Evolutionary conservation across 2,329 filamentous ascomycete species (phyloP).

Genomic region (Venturia oleaginea): DNA sequence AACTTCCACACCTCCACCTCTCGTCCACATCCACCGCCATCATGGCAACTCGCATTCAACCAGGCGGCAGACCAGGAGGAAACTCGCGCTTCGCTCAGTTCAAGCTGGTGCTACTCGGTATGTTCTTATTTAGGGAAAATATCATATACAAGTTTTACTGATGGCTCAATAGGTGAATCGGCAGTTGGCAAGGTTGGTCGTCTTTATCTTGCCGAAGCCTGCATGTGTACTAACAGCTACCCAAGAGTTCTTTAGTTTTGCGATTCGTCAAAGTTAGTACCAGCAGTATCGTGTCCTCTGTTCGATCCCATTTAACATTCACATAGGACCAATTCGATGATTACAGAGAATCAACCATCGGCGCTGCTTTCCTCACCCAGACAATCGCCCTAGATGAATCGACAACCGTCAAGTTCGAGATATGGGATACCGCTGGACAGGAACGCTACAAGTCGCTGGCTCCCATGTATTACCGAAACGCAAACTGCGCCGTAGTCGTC

Average conservation of each 20-base stretch:
- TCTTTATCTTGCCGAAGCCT: conserved; percentile 12
- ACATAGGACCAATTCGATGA: conserved; percentile 94
- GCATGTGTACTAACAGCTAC: conserved; percentile 20
- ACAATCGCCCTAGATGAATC: conserved; percentile 97
- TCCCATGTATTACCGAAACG: conserved; percentile 99
- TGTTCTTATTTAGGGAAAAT: conserved; percentile 24
- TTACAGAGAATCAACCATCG: conserved; percentile 96
- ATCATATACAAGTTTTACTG: background rate
- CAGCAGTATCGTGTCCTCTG: background rate
- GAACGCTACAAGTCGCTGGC: conserved; percentile 98
- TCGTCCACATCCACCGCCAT: conserved; percentile 17
- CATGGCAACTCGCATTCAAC: conserved; percentile 83
- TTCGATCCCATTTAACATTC: background rate
- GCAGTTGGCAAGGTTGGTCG: conserved; percentile 85
- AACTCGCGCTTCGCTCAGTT: conserved; percentile 87
- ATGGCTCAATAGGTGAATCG: conserved; percentile 66
- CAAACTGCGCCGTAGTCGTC: conserved; percentile 97
- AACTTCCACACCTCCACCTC: conserved; percentile 15
- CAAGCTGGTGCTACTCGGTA: conserved; percentile 95
- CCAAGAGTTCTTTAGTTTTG: conserved; percentile 88
- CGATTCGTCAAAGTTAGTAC: conserved; percentile 89
- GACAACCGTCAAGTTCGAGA: conserved; percentile 99
- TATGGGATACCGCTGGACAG: conserved; percentile 98
- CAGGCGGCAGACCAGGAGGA: conserved; percentile 51
- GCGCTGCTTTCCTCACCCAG: conserved; percentile 96